Conservation (phyloP, 345 rosid genomes). For the Salix udensis region DNA sequence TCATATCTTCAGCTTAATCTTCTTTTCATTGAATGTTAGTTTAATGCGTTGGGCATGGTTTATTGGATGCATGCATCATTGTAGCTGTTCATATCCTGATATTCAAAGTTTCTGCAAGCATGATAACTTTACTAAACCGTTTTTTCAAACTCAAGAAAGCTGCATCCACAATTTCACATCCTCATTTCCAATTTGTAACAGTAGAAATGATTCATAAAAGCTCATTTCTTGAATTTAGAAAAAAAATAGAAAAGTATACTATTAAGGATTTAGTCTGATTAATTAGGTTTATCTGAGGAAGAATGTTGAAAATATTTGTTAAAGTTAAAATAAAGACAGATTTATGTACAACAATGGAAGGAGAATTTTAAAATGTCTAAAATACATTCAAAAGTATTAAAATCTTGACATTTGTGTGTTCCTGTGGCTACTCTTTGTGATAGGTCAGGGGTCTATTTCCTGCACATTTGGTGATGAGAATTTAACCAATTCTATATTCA, state of each 20-base stretch:
- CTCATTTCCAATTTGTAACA: background rate
- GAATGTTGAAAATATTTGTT: too few relatives aligned
- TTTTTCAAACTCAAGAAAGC: background rate
- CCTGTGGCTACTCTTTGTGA: background rate
- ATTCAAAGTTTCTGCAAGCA: slow-evolving; percentile 1
- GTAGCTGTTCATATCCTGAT: background rate
- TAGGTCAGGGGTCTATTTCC: background rate
- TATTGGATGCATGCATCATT: background rate
- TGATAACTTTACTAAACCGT: background rate
- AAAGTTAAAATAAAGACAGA: too few relatives aligned
- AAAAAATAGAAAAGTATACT: background rate
- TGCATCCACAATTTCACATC: background rate
- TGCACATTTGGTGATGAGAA: background rate
- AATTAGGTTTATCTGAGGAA: background rate
- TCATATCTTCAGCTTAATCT: background rate
- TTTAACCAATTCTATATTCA: background rate
- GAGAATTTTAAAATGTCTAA: background rate
- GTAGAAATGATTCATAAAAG: background rate
- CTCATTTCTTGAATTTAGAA: background rate
- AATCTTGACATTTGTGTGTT: background rate
- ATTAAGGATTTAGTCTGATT: background rate
- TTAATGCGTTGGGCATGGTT: background rate
- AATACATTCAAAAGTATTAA: background rate
- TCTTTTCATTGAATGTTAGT: background rate
- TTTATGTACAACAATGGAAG: background rate